Evolutionary conservation across 768 basidiomycete species (phyloP).

Genomic region (Ramaria rubella): DNA sequence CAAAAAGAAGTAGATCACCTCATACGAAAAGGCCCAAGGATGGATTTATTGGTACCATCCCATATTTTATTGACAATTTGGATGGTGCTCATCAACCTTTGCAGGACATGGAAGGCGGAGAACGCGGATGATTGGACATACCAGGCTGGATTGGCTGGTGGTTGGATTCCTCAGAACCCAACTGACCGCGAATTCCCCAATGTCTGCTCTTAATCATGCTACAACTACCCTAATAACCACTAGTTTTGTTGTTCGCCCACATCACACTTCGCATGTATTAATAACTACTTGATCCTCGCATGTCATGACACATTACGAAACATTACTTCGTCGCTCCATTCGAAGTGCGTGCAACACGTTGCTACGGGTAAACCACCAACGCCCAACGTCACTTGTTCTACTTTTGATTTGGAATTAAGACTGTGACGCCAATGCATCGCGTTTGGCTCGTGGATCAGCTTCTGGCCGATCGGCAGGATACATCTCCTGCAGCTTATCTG

Average conservation of each 20-base stretch:
- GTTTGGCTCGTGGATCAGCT: neutral
- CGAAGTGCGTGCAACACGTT: too few relatives aligned
- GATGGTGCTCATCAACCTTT: neutral
- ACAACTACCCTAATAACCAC: too few relatives aligned
- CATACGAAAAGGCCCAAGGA: constrained; percentile 56
- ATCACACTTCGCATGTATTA: too few relatives aligned
- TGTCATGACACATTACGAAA: neutral
- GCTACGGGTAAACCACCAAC: too few relatives aligned
- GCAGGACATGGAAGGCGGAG: constrained; percentile 74
- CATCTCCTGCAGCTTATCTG: constrained; percentile 11
- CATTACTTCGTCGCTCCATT: neutral
- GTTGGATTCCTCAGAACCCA: constrained; percentile 75
- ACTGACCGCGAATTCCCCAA: constrained; percentile 48
- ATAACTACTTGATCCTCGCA: neutral
- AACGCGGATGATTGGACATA: constrained; percentile 87
- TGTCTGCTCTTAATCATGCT: constrained; percentile 39
- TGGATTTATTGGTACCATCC: constrained; percentile 57
- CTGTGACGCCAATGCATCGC: too few relatives aligned
- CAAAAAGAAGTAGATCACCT: constrained; percentile 28
- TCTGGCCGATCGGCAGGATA: neutral
- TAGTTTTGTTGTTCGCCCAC: too few relatives aligned
- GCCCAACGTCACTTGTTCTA: neutral
- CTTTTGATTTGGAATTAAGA: neutral
- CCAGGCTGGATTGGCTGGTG: constrained; percentile 67
- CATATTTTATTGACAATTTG: neutral